Evolutionary conservation across 2,329 filamentous ascomycete genomes (phyloP).

Genomic region (Rhynchosporium graminicola): DNA sequence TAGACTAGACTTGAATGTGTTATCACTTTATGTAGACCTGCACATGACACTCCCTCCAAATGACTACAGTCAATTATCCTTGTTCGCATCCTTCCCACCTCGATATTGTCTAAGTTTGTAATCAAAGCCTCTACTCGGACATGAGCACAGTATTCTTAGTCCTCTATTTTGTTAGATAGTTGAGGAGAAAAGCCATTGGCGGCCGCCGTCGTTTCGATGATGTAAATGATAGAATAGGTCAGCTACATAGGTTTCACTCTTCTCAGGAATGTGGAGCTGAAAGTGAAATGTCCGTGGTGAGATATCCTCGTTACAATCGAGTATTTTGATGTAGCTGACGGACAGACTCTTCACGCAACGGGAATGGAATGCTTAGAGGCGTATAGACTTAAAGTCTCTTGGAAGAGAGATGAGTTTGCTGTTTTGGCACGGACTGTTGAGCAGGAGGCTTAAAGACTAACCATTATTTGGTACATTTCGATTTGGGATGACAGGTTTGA

Average conservation of each 20-base stretch:
- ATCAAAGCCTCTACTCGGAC: background rate
- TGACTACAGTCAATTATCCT: background rate
- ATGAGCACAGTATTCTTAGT: background rate
- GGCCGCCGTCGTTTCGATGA: background rate
- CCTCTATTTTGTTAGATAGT: background rate
- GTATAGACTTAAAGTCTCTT: conserved; percentile 3
- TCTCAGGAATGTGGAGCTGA: background rate
- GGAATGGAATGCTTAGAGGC: background rate
- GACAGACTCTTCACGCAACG: background rate
- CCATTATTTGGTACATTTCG: background rate
- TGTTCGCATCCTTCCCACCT: background rate
- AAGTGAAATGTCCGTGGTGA: background rate
- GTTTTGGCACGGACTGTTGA: conserved; percentile 1
- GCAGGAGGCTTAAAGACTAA: conserved; percentile 5
- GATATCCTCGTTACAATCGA: background rate
- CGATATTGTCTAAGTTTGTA: background rate
- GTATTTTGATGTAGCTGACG: background rate
- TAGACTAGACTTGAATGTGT: too few species aligned
- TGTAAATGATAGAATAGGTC: too few species aligned
- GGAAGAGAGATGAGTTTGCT: conserved; percentile 7
- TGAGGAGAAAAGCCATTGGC: background rate
- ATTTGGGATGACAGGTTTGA: background rate
- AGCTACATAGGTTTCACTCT: background rate
- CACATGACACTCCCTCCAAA: background rate
- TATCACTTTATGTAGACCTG: too few species aligned